Base-by-base conservation (phyloP, 345 rosid genomes). In the Gossypium sturtianum region DNA sequence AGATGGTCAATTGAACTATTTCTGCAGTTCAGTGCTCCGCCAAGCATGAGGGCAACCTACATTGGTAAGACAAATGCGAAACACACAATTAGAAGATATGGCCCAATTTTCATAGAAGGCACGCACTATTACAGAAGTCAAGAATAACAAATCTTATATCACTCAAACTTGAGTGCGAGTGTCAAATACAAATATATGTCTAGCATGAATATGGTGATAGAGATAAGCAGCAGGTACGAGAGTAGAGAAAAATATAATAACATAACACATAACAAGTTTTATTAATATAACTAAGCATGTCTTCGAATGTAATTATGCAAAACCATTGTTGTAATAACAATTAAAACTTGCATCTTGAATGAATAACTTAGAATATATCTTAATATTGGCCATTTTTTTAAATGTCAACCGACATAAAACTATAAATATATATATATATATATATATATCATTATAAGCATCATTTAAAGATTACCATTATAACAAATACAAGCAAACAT, bases 21-120 rank as follows among this genome's bases (percentile, higher is more conserved):
- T 95, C 99, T 66, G 98, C 96, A 12, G 92, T 93, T 82, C 93
- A 80, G 88, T 95, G 99, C 84, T 93, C 99, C 20, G 86, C 87
- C 80, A 95, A 60, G 79, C 98, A 92, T 52, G 96, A 80, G 80
- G 91, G 90, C 91, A 95, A 85, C 82, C 99, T 95, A 82, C 73
- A 83, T 48, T 63, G 75, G 79, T 53, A 80, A 84, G 20, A 51
- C 48, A 66, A 80, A 66, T 16, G 61, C 57, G 23, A 68, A 61
- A 17, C 17, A 64, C 73, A 25, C 17, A 25, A 69, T 65, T 17
- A 70, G 66, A 74, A 61, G 70, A 59, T 11, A 66, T 25, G 3
- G 45, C 51, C 17, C 38, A 60, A 41, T 61, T 51, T 63, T 65
- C 53, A 67, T 1, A 20, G n/a, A 59, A 66, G n/a, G 57, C 56